phyloP scores from a whole-genome alignment of 164 flowering plant species.

The Akebia trifoliata region DNA sequence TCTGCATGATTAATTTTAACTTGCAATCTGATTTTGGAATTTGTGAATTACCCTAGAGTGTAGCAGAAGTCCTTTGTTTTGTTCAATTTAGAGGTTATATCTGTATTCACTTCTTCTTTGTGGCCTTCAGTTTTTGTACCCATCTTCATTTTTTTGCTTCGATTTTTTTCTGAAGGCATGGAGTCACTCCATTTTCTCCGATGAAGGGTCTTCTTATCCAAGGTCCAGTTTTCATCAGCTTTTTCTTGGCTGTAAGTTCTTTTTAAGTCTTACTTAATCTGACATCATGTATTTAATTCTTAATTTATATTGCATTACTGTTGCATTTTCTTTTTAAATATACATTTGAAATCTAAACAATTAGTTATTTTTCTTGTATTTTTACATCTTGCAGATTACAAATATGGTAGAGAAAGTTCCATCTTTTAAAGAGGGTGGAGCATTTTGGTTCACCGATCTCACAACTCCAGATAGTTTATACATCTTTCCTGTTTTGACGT shows the following conservation, averaged over 20 bases:
- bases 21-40: not conserved
- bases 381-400: conserved; percentile 39
- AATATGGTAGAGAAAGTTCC: conserved; percentile 93
- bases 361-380: conserved; percentile 3
- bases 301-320: no score
- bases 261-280: conserved; percentile 3
- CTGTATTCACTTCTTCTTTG: not conserved
- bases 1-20: not conserved
- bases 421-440: conserved; percentile 81
- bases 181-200: conserved; percentile 75
- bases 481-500: conserved; percentile 72
- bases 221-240: conserved; percentile 81
- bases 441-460: conserved; percentile 80
- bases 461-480: conserved; percentile 70
- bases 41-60: not conserved
- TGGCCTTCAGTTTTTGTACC: not conserved
- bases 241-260: conserved; percentile 83
- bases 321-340: no score
- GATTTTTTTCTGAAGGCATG: conserved; percentile 48
- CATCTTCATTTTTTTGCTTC: not conserved
- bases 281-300: not conserved
- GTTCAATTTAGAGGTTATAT: not conserved
- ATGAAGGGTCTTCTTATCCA: conserved; percentile 76
- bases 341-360: not conserved
- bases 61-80: not conserved